Evolutionary conservation across 1,284 basidiomycete species (phyloP).

Genomic region (Coniferiporia sulphurascens): DNA sequence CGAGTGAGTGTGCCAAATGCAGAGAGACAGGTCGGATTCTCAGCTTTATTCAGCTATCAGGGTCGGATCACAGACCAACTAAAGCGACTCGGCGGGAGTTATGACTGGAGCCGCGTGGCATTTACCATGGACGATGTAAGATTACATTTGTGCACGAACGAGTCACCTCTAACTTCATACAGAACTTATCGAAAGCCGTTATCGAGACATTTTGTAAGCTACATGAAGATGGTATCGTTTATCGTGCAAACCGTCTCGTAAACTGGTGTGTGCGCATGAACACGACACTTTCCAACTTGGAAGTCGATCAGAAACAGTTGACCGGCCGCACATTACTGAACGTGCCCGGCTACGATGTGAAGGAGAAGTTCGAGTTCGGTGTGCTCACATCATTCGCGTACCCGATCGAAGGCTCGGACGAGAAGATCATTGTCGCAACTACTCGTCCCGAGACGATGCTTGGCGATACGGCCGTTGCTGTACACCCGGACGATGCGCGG

Average conservation of each 20-base stretch:
- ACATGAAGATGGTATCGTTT: slow-evolving; percentile 91
- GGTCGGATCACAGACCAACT: slow-evolving; percentile 89
- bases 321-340: slow-evolving; percentile 83
- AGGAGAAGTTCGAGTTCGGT: slow-evolving; percentile 97
- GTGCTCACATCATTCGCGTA: slow-evolving; percentile 96
- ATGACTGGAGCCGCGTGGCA: slow-evolving; percentile 90
- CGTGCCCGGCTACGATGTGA: slow-evolving; percentile 91
- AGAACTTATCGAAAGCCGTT: slow-evolving; percentile 84
- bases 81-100: slow-evolving; percentile 86
- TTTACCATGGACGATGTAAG: slow-evolving; percentile 93
- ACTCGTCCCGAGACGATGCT: slow-evolving; percentile 99
- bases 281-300: slow-evolving; percentile 95
- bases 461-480: slow-evolving; percentile 96
- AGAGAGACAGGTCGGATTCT: slow-evolving; percentile 18
- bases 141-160: slow-evolving; percentile 1
- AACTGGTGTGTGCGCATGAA: slow-evolving; percentile 98
- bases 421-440: slow-evolving; percentile 91
- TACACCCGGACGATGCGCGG: slow-evolving; percentile 91
- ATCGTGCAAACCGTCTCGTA: slow-evolving; percentile 95
- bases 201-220: slow-evolving; percentile 89
- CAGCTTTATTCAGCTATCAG: slow-evolving; percentile 26
- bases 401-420: slow-evolving; percentile 87
- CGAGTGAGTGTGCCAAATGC: slow-evolving; percentile 51
- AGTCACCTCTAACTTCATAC: neutral
- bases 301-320: slow-evolving; percentile 96